These are phyloP conservation scores for Grosmannia serpens DNA, from an alignment of 2,329 filamentous ascomycete genomes.

Conservation along the genomic window DNA sequence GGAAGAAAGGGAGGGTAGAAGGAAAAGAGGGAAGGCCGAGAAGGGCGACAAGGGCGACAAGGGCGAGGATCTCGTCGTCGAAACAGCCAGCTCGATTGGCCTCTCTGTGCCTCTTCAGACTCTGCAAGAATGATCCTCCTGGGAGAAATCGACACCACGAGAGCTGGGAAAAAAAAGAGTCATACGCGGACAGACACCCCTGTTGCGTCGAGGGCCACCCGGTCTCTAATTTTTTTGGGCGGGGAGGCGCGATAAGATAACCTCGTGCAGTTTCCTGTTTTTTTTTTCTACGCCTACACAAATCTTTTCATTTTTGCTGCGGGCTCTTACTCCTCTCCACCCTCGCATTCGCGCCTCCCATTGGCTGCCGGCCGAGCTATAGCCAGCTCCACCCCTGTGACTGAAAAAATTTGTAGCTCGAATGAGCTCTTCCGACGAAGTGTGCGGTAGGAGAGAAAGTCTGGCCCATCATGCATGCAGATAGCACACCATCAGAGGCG, in stretches of 20 bases:
- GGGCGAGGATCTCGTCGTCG: background rate
- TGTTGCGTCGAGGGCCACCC: background rate
- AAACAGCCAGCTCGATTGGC: no score
- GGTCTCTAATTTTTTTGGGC: constrained; percentile 6
- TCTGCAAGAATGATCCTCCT: no score
- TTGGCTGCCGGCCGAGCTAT: background rate
- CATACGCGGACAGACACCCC: constrained; percentile 1
- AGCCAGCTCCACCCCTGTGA: background rate
- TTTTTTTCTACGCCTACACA: no score
- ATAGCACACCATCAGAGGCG: no score
- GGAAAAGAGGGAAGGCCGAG: background rate
- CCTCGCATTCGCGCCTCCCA: background rate
- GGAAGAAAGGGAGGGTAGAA: background rate
- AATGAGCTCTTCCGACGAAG: no score
- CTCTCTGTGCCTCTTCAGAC: no score
- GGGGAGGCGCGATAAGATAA: constrained; percentile 11
- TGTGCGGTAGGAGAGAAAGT: no score
- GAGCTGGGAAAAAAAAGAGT: constrained; percentile 7
- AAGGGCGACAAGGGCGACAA: background rate
- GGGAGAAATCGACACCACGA: background rate
- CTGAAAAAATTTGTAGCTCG: no score
- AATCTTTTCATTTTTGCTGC: background rate
- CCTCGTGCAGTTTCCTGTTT: background rate
- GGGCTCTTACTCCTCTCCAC: background rate
- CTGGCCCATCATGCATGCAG: no score